Evolutionary conservation across 345 rosid genomes (phyloP).

Genomic region (Litchi chinensis): DNA sequence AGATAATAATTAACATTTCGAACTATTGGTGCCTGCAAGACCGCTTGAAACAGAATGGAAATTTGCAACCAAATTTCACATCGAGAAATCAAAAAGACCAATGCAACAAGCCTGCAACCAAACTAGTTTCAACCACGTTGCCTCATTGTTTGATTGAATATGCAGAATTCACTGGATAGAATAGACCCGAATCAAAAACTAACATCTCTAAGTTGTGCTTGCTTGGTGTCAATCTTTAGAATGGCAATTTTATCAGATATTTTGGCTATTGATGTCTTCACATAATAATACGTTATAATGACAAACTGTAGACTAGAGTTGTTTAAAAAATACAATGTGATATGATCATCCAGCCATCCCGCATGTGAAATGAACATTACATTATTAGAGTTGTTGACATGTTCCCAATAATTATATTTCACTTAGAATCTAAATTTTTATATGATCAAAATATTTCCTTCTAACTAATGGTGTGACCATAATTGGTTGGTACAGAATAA

Average conservation of each 20-base stretch:
- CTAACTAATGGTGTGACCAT: too few species aligned
- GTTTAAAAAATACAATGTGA: background rate
- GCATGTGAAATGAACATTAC: background rate
- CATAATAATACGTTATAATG: background rate
- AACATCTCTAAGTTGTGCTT: too few species aligned
- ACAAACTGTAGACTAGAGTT: background rate
- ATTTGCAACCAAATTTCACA: background rate
- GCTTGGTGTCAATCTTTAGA: too few species aligned
- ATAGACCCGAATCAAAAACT: too few species aligned
- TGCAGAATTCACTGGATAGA: conserved; percentile 45
- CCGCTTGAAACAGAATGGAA: conserved; percentile 43
- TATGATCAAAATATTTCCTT: too few species aligned
- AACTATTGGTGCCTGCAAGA: conserved; percentile 66
- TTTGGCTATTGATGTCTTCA: too few species aligned
- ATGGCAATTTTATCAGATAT: too few species aligned
- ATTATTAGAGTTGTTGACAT: conserved; percentile 2
- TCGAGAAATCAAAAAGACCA: background rate
- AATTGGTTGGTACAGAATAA: too few species aligned
- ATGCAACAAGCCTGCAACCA: conserved; percentile 1
- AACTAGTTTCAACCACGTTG: conserved; percentile 16
- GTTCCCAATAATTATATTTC: conserved; percentile 2
- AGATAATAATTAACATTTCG: too few species aligned
- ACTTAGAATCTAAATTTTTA: background rate
- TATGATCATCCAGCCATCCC: background rate
- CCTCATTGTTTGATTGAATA: conserved; percentile 56